phyloP scores from a whole-genome alignment of 495 filamentous ascomycete genomes.

The Saxispiralis lemnorum region DNA sequence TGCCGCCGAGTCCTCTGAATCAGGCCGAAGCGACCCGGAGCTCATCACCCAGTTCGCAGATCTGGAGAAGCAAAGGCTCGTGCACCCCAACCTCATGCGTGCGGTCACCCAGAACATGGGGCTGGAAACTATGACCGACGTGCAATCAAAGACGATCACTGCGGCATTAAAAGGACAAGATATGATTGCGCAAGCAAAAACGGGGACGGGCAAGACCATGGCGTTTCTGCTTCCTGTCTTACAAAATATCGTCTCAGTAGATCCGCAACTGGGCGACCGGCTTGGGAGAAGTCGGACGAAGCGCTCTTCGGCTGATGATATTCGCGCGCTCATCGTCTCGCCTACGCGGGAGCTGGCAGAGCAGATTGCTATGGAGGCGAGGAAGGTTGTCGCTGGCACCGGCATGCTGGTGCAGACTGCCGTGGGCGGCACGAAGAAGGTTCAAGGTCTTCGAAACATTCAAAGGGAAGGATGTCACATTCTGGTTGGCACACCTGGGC shows the following conservation, averaged over 20 bases:
- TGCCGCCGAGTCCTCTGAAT: background rate
- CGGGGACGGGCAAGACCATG: constrained; percentile 31
- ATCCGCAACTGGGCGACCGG: constrained; percentile 32
- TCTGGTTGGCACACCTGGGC: constrained; percentile 78
- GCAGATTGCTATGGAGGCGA: constrained; percentile 76
- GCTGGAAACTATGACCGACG: constrained; percentile 75
- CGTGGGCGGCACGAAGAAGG: constrained; percentile 75
- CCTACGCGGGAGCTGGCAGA: constrained; percentile 90
- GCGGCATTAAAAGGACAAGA: constrained; percentile 61
- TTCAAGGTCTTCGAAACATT: constrained; percentile 39
- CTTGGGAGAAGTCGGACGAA: constrained; percentile 13
- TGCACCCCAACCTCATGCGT: constrained; percentile 45
- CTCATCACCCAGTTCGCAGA: constrained; percentile 51
- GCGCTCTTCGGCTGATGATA: constrained; percentile 40
- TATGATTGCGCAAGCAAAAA: constrained; percentile 36
- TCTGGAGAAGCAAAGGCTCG: constrained; percentile 40
- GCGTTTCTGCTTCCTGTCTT: constrained; percentile 27
- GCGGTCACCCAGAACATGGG: constrained; percentile 58
- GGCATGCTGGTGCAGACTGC: constrained; percentile 65
- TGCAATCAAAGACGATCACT: constrained; percentile 71
- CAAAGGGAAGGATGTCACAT: constrained; percentile 67
- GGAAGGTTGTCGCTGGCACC: constrained; percentile 46
- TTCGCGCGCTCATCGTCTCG: constrained; percentile 78
- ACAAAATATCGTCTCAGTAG: constrained; percentile 42
- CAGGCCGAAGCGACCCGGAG: background rate